These are phyloP conservation scores for Halophytophthora polymorphica DNA, from an alignment of 352 stramenopile genomes.

Conservation along the genomic window DNA sequence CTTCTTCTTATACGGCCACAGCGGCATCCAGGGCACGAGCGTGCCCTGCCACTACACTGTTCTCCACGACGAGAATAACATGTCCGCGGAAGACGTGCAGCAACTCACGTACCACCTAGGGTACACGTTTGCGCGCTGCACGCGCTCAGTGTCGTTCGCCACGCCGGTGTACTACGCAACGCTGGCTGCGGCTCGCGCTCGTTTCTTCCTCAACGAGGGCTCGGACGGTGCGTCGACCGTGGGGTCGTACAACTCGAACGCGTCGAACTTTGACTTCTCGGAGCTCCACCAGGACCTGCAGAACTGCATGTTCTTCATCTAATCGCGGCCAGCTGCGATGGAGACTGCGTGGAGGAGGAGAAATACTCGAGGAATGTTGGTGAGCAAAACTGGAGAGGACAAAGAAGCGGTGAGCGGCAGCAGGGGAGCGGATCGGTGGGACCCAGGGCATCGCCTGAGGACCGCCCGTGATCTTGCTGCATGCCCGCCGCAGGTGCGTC, in stretches of 20 bases:
- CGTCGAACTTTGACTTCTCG: conserved; percentile 60
- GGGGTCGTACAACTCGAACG: conserved; percentile 51
- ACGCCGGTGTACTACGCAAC: conserved; percentile 87
- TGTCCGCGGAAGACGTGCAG: conserved; percentile 66
- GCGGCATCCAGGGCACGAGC: conserved; percentile 79
- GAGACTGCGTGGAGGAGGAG: neutral
- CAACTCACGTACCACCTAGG: conserved; percentile 69
- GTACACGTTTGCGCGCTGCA: conserved; percentile 86
- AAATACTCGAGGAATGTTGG: no score
- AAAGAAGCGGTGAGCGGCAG: no score
- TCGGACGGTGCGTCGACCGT: conserved; percentile 58
- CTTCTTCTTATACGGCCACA: conserved; percentile 87
- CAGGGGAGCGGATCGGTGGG: no score
- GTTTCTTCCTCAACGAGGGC: conserved; percentile 75
- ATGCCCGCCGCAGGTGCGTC: no score
- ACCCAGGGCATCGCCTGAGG: no score
- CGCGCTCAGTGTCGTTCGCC: conserved; percentile 82
- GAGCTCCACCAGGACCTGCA: conserved; percentile 60
- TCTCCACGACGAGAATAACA: conserved; percentile 72
- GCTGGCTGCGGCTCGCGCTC: conserved; percentile 72
- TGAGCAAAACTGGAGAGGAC: no score
- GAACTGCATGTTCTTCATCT: conserved; percentile 72
- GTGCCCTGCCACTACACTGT: conserved; percentile 85
- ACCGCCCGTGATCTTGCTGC: no score
- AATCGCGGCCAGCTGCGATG: conserved; percentile 1